Conservation (phyloP, 2,329 filamentous ascomycete species). For the Coleophoma cylindrospora region DNA sequence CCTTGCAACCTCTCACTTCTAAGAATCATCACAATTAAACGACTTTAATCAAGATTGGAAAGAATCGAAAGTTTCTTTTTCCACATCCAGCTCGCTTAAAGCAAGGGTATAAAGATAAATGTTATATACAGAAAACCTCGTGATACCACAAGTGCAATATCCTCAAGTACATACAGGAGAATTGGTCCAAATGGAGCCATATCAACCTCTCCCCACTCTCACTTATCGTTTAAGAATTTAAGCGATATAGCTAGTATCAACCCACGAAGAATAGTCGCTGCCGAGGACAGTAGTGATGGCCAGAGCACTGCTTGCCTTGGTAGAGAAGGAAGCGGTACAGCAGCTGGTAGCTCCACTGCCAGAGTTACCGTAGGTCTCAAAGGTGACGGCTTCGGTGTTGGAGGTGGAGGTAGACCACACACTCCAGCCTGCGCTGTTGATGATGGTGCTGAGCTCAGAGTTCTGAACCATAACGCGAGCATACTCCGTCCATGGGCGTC, state of each 20-base stretch:
- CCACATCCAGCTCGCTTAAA: no score
- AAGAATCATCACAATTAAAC: no score
- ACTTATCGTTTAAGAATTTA: conserved; percentile 2
- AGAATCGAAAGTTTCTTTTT: no score
- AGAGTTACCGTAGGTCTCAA: conserved; percentile 48
- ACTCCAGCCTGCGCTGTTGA: conserved; percentile 46
- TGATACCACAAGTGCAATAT: no score
- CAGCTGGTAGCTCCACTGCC: conserved; percentile 42
- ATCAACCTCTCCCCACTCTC: no score
- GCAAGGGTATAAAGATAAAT: no score
- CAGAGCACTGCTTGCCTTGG: conserved; percentile 32
- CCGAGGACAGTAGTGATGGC: conserved; percentile 40
- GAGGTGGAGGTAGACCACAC: conserved; percentile 37
- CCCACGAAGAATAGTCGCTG: conserved; percentile 34
- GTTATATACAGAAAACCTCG: no score
- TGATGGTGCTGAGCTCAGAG: conserved; percentile 39
- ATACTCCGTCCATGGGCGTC: conserved; percentile 46
- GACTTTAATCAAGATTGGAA: no score
- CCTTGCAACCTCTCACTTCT: no score
- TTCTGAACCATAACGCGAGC: conserved; percentile 47
- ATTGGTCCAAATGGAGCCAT: no score
- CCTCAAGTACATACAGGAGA: no score
- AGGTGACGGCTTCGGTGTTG: conserved; percentile 41
- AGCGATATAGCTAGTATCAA: conserved; percentile 35
- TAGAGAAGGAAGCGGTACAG: conserved; percentile 39